Base-by-base conservation (phyloP, 495 filamentous ascomycete species). In the Amniculicola lignicola region DNA sequence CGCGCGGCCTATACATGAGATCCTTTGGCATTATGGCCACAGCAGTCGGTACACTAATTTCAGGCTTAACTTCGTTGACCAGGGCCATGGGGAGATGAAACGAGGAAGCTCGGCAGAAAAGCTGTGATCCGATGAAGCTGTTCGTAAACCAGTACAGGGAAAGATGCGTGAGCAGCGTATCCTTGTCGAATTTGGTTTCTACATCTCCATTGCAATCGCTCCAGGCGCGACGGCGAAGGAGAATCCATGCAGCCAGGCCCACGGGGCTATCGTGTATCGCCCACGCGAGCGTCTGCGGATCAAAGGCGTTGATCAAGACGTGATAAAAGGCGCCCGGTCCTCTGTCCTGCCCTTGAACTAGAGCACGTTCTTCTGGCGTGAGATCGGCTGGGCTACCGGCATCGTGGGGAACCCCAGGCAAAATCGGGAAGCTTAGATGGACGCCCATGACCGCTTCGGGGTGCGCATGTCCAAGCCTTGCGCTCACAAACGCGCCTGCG, bases 351-450 rank as follows among this genome's bases (percentile, higher is more conserved):
- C 42, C 11, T 23, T 52, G 35, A 4, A 14, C 5, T 16, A 27
- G 27, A 22, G 49, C 49, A 22, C 5, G 19, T 28, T 15, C 22
- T 2, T 52, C 35, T 2, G 35, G 3, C 3, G 49, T 37, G 22
- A 28, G 35, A 2, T 27, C 23, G 7, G 22, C 37, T 15, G 24
- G 27, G 2, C 28, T 21, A 11, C 37, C 49, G 22, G 35, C 49
- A 24, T 52, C 21, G 35, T 52, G 49, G 7, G 35, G 49, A 2
- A 52, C 49, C n/a, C 9, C 18, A 12, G 25, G 43, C 55, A 75
- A 70, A n/a, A n/a, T n/a, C n/a, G n/a, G n/a, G n/a, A n/a, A n/a
- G 62, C 76, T 78, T 24, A 77, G 60, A 45, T 78, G 77, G 14
- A 73, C 61, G 23, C 75, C 78, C 54, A 70, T 67, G 44, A 70